phyloP scores from a whole-genome alignment of 2,329 filamentous ascomycete species.

The Penicillium frequentans region DNA sequence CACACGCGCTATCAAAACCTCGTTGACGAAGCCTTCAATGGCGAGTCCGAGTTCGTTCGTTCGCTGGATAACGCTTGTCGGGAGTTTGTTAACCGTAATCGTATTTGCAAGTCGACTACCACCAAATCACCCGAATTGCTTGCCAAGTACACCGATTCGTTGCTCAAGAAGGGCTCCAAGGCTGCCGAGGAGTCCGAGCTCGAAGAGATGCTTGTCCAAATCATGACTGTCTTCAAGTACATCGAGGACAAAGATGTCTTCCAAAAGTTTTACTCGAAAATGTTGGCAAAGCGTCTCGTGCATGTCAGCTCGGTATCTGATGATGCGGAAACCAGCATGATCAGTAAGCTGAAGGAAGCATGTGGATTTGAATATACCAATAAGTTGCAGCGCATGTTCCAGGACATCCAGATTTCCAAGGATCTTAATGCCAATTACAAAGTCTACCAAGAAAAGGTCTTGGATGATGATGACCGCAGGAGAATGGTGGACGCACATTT shows the following conservation, averaged over 20 bases:
- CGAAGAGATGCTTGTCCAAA: conserved; percentile 82
- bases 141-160: conserved; percentile 90
- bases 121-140: conserved; percentile 93
- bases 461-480: conserved; percentile 66
- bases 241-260: conserved; percentile 99
- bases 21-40: conserved; percentile 88
- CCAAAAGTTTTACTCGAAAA: conserved; percentile 98
- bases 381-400: conserved; percentile 99
- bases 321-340: conserved; percentile 98
- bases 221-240: conserved; percentile 99
- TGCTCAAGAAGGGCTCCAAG: conserved; percentile 86
- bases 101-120: conserved; percentile 89
- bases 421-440: conserved; percentile 90
- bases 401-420: conserved; percentile 98
- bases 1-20: conserved; percentile 90
- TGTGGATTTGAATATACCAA: conserved; percentile 99
- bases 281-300: conserved; percentile 91
- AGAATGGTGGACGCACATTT: conserved; percentile 80
- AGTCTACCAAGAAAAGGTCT: conserved; percentile 68
- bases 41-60: conserved; percentile 94
- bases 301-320: conserved; percentile 94
- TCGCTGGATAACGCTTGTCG: conserved; percentile 95
- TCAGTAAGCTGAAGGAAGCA: conserved; percentile 96
- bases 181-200: conserved; percentile 92
- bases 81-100: conserved; percentile 97